Base-by-base conservation (phyloP, 805 yeast genomes). In the Zygoascus biomembranicola region DNA sequence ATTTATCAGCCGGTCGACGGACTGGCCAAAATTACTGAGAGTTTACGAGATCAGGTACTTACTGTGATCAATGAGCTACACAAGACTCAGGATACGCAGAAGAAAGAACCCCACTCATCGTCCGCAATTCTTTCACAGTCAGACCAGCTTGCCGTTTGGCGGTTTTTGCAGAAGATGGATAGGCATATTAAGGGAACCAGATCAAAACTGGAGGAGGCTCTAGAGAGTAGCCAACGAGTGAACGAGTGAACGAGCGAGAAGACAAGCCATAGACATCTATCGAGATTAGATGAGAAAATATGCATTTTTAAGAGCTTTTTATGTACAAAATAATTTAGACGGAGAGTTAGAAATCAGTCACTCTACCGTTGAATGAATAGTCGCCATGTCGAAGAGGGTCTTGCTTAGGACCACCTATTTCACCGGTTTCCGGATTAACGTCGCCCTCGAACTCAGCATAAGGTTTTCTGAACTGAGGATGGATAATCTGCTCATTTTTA, bases 381-480 rank as follows among this genome's bases (percentile, higher is more conserved):
- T 90, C 98, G 16, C 90, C 90, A 62, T 88, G 92, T 62, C 82
- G 81, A 58, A 89, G 75, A 0, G 99, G 99, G 65, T 94, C 97
- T 68, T 94, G 98, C 65, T 94, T 94, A 26, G 99, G 99, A 0
- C 99, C 99, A 48, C 96, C 96, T 20, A 85, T 76, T 70, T 94
- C 99, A 2, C 99, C 99, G 0, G 99, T 94, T 50, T 66, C 78
- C 0, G 99, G 99, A 66, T 94, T 94, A 16, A 77, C 81, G 57
- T 90, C 90, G 1, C 99, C 99, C 69, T 90, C 96, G 66, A 94
- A 94, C 64, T 94, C 99, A 1, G 97, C 96, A 52, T 90, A 84
- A 2, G 90, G 84, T 67, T 85, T 81, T 66, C 85, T 77, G 59
- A 76, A 80, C 53, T 80, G 87, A 1, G 90, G 85, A 53, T 68